Conservation (phyloP, 208 protist genomes). For the Acanthamoeba sp. region DNA sequence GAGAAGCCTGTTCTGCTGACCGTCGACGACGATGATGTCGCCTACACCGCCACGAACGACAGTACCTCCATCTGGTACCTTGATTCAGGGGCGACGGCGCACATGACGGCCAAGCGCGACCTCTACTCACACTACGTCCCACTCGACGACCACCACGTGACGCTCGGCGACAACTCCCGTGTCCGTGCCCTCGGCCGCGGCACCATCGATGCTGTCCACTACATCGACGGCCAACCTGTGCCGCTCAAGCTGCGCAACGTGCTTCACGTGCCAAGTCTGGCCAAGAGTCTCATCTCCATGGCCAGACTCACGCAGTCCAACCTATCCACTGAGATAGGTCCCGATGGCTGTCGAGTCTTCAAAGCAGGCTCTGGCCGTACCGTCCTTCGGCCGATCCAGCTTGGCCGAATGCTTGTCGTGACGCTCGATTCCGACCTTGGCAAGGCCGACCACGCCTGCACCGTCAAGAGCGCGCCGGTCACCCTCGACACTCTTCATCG, state of each 20-base stretch:
- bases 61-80: too few relatives aligned
- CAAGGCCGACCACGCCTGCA: neutral
- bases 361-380: neutral
- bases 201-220: constrained; percentile 1
- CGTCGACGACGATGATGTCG: neutral
- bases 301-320: constrained; percentile 3
- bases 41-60: constrained; percentile 11
- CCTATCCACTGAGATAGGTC: neutral
- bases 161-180: too few relatives aligned
- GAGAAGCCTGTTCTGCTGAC: neutral
- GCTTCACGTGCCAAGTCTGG: neutral
- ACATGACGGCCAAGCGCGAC: constrained; percentile 1
- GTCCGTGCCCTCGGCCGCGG: constrained; percentile 11
- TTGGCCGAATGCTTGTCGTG: neutral
- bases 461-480: neutral
- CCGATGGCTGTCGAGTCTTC: neutral
- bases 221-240: neutral
- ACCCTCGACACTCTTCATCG: constrained; percentile 1
- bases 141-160: constrained; percentile 14
- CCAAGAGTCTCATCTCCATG: too few relatives aligned
- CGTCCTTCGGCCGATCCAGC: neutral
- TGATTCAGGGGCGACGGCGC: constrained; percentile 34
- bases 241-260: neutral
- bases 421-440: neutral
- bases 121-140: neutral